A percentile compares a stretch with the other conserved stretches of the same genome.
phyloP scores from a whole-genome alignment of 1,139 yeast species.

The Geotrichum siamense region DNA sequence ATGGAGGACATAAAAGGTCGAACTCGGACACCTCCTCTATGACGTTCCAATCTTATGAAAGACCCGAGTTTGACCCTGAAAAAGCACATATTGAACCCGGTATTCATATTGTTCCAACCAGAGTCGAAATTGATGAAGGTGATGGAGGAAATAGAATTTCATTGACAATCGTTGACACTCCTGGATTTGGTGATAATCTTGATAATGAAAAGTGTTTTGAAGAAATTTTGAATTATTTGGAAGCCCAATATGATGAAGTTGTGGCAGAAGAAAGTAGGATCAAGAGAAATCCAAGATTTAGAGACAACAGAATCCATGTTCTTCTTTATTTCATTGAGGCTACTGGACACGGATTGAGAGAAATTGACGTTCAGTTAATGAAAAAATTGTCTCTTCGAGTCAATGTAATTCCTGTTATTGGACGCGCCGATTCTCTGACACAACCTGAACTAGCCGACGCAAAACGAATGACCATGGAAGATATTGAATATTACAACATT shows the following conservation, averaged over 20 bases:
- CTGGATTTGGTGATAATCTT: slow-evolving; percentile 72
- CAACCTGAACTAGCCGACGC: slow-evolving; percentile 59
- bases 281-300: slow-evolving; percentile 72
- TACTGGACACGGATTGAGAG: slow-evolving; percentile 66
- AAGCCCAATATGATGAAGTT: slow-evolving; percentile 85
- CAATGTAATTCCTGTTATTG: slow-evolving; percentile 77
- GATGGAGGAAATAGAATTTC: slow-evolving; percentile 30
- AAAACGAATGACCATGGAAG: slow-evolving; percentile 60
- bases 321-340: slow-evolving; percentile 62
- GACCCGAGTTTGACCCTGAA: slow-evolving; percentile 33
- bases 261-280: slow-evolving; percentile 86
- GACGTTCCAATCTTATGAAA: background rate
- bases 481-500: slow-evolving; percentile 66
- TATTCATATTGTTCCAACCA: slow-evolving; percentile 42
- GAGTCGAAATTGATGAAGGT: slow-evolving; percentile 40
- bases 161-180: slow-evolving; percentile 64
- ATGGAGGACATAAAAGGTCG: background rate
- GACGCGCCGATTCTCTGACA: slow-evolving; percentile 81
- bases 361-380: slow-evolving; percentile 69
- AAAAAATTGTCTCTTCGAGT: slow-evolving; percentile 67
- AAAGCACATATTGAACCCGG: slow-evolving; percentile 44
- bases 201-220: slow-evolving; percentile 60
- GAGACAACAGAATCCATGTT: slow-evolving; percentile 65
- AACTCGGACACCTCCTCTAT: slow-evolving; percentile 10
- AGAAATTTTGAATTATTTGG: slow-evolving; percentile 66